These are phyloP conservation scores for Orbilia quercus DNA, from an alignment of 2,329 filamentous ascomycete genomes.

Conservation along the genomic window DNA sequence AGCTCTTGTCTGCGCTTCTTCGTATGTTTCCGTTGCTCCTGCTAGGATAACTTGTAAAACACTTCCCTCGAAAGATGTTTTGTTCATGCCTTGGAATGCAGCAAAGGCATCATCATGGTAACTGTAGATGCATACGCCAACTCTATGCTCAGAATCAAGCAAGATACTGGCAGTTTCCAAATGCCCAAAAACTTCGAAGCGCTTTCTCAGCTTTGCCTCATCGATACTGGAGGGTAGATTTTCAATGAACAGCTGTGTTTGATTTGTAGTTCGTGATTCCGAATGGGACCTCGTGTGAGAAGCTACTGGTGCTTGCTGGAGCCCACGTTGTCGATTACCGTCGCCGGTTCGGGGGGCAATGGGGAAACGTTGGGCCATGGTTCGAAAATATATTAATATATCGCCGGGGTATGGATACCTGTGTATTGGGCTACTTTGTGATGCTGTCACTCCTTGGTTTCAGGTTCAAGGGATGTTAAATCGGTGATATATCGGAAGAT, in stretches of 20 bases:
- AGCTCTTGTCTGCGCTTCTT: conserved; percentile 38
- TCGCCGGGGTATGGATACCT: neutral
- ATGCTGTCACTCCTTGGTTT: no score
- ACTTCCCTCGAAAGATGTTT: conserved; percentile 38
- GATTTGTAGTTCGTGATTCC: conserved; percentile 7
- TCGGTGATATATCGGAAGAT: no score
- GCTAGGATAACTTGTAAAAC: conserved; percentile 34
- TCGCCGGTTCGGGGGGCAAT: conserved; percentile 12
- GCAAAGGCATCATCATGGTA: conserved; percentile 48
- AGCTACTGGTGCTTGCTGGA: conserved; percentile 9
- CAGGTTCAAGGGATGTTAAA: no score
- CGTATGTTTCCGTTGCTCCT: conserved; percentile 36
- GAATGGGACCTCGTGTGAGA: conserved; percentile 11
- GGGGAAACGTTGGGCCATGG: conserved; percentile 47
- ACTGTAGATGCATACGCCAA: conserved; percentile 37
- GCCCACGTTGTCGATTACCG: conserved; percentile 26
- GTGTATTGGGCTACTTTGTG: neutral
- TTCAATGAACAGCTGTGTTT: conserved; percentile 44
- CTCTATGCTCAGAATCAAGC: conserved; percentile 19
- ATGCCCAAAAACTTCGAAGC: conserved; percentile 50
- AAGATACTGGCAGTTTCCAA: conserved; percentile 37
- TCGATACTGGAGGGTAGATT: conserved; percentile 39
- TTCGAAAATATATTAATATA: neutral
- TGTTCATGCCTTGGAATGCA: conserved; percentile 54
- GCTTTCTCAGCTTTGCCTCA: conserved; percentile 45